Base-by-base conservation (phyloP, 352 stramenopile species). In the Pythium plurisporium region DNA sequence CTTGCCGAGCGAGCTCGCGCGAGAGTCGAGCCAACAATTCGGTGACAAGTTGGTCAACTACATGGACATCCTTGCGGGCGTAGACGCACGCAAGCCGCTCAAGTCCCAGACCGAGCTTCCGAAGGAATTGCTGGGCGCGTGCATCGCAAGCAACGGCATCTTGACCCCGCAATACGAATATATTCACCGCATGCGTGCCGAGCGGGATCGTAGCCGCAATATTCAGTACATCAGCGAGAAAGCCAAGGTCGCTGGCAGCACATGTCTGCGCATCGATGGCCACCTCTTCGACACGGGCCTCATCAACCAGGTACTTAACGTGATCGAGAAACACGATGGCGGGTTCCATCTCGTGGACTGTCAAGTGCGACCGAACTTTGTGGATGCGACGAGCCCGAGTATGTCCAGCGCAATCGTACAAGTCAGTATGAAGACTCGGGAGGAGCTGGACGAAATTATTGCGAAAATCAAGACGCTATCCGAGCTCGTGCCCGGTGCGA, bases 211-310 rank as follows among this genome's bases (percentile, higher is more conserved):
- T 38, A 85, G 75, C 56, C 79, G 76, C 48, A 76, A 84, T 51
- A 70, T 78, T 40, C 59, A 76, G 46, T 91, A 89, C 55, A 69
- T 83, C 43, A 69, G 69, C 56, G 80, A 82, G 10, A 86, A 88
- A 60, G 78, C 82, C 43, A 69, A 88, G 34, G 68, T 95, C 19
- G 84, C 79, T 4, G 83, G 83, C 10, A 91, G 73, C 65, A 94
- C 83, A 1, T 93, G 86, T 40, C 20, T 97, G 29, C 69, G 86
- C 2, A 62, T 97, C 5, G 70, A 96, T 53, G 96, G 95, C 3
- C 95, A 99, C 67, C 73, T 99, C 33, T 99, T 99, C 67, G 96
- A 99, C 80, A 97, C 86, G 10, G 91, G 91, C 25, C 69, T 98
- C 22, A 98, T 99, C 67, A 98, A 98, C 69, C 85, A 97, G 59